Percentiles rank a stretch among this genome's conserved stretches.
Evolutionary conservation across 2,329 filamentous ascomycete species (phyloP).

Genomic region (Aspergillus japonicus): DNA sequence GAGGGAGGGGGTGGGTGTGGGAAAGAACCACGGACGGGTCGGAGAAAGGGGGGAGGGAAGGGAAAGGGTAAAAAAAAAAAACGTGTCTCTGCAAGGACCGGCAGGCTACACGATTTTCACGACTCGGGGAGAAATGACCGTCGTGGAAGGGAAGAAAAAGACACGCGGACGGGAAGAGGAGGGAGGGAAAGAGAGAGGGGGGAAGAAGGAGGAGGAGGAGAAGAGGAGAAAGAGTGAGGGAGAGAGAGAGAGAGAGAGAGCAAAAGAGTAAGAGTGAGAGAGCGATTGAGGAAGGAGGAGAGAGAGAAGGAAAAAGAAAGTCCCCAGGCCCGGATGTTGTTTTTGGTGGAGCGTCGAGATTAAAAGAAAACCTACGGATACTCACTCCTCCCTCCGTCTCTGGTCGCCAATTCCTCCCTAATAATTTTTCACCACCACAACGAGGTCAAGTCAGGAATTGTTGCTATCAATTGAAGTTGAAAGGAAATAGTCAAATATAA

Average conservation of each 20-base stretch:
- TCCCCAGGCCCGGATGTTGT: constrained; percentile 11
- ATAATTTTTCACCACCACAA: no score
- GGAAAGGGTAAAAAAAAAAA: constrained; percentile 18
- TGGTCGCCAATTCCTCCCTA: constrained; percentile 8
- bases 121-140: constrained; percentile 20
- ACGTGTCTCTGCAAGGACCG: constrained; percentile 28
- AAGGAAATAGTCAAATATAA: no score
- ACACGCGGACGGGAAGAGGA: constrained; percentile 15
- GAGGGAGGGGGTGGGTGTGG: constrained; percentile 18
- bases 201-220: not conserved
- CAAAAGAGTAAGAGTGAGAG: constrained; percentile 21
- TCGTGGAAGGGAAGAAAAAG: constrained; percentile 33
- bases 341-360: constrained; percentile 32
- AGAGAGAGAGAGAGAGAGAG: constrained; percentile 11
- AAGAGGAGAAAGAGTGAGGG: constrained; percentile 22
- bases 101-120: constrained; percentile 31
- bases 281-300: constrained; percentile 24
- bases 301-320: constrained; percentile 29
- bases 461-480: no score
- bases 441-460: not conserved
- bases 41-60: constrained; percentile 18
- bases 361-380: constrained; percentile 22
- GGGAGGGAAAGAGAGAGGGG: constrained; percentile 13
- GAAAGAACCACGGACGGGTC: constrained; percentile 21
- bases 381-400: constrained; percentile 2